Conservation (phyloP, 306 rosid genomes). For the Carpinus viminea region DNA sequence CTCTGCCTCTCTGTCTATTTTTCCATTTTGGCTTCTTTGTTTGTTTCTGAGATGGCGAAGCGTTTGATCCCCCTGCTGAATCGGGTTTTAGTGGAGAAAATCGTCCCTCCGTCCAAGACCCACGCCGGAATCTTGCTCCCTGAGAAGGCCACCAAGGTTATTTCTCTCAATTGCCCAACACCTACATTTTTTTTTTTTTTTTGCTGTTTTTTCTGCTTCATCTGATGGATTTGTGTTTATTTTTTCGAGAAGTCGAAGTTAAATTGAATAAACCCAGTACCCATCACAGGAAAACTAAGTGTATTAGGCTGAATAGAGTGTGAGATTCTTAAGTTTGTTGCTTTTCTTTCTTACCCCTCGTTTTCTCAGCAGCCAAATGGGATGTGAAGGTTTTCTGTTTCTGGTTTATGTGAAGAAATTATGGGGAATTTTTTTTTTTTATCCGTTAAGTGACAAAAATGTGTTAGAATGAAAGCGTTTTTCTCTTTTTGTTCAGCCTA, state of each 20-base stretch:
- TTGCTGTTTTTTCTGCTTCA: conserved; percentile 17
- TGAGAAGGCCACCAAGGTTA: conserved; percentile 63
- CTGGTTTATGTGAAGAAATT: neutral
- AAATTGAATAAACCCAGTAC: neutral
- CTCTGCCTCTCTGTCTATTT: neutral
- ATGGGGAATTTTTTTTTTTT: neutral
- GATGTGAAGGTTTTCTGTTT: neutral
- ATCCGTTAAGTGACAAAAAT: neutral
- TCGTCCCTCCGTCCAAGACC: conserved; percentile 68
- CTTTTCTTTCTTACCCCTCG: neutral
- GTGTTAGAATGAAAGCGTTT: neutral
- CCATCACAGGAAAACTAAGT: neutral
- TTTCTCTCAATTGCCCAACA: neutral
- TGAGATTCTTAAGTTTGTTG: neutral
- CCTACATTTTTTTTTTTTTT: conserved; percentile 18
- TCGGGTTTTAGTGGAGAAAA: conserved; percentile 73
- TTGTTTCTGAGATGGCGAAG: conserved; percentile 49
- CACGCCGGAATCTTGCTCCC: conserved; percentile 58
- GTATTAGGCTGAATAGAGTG: neutral
- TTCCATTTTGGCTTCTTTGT: neutral
- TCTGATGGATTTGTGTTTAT: neutral
- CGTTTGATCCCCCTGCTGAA: conserved; percentile 73
- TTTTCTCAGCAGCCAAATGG: neutral
- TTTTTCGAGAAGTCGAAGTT: neutral
- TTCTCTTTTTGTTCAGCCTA: neutral